Evolutionary conservation across 768 basidiomycete species (phyloP), one percentile per base, ranked within the genome.

Genomic region (Macrolepiota fuliginosa): DNA sequence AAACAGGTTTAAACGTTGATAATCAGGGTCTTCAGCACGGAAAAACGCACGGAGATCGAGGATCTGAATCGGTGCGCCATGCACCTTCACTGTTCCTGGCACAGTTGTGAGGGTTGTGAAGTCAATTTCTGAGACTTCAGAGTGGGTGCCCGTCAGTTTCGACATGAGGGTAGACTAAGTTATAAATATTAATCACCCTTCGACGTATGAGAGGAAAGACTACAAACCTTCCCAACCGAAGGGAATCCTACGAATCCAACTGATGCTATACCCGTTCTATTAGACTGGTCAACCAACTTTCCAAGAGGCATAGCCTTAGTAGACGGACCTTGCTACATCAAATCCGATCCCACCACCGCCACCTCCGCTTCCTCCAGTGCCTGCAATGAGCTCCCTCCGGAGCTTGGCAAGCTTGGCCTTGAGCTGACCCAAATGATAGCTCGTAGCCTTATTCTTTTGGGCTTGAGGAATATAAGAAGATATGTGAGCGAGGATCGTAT

Each of bases 321-420:
- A 19, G 35, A 19, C 62, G 58, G 68, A 77, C 79, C 82, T 84
- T 45, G 96, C 96, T 39, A 99, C 97, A 82, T 99, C 97, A 79
- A 99, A 99, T 46, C 97, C 97, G 11, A 94, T 66, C 29, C 96
- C 96, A 1, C 83, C 88, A 0, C 92, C 94, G 0, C 96, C 95
- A 0, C 96, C 96, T 10, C 93, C 89, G 22, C 92, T 83, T 36
- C 88, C 87, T 19, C 82, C 74, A 3, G 90, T 79, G 0, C 91
- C 88, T 10, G 85, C 81, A 67, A 99, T 94, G 58, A 99, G 86
- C 72, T 99, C 97, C 61, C 97, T 86, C 64, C 94, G 84, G 50
- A 98, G 89, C 73, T 99, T 99, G 54, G 97, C 97, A 56, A 99
- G 88, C 74, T 99, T 99, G 60, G 97, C 96, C 75, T 98, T 98